Conservation (phyloP, 108 stramenopile genomes). For the Discostella stelligeroides region DNA sequence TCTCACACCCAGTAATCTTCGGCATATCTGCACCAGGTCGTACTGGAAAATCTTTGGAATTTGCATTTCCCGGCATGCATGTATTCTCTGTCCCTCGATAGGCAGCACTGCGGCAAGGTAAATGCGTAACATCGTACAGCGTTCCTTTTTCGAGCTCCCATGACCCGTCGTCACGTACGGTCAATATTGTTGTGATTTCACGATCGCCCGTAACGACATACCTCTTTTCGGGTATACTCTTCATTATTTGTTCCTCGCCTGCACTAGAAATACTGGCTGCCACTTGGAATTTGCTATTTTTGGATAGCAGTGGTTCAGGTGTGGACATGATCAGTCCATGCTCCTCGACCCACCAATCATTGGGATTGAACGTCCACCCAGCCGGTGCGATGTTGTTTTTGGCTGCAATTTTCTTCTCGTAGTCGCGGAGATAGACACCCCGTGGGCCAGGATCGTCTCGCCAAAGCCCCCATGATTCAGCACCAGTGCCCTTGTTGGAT, state of each 20-base stretch:
- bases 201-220: constrained; percentile 58
- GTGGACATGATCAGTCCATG: constrained; percentile 66
- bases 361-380: constrained; percentile 78
- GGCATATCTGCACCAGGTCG: constrained; percentile 61
- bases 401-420: constrained; percentile 45
- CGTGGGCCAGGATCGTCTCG: constrained; percentile 84
- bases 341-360: constrained; percentile 89
- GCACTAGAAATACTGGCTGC: no score
- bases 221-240: constrained; percentile 25
- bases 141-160: constrained; percentile 52
- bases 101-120: constrained; percentile 50
- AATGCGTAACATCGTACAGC: constrained; percentile 58
- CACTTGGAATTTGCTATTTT: constrained; percentile 52
- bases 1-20: constrained; percentile 35
- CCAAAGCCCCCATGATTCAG: constrained; percentile 81
- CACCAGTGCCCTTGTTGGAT: constrained; percentile 54
- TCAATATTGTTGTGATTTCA: constrained; percentile 42
- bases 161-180: constrained; percentile 42
- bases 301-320: constrained; percentile 47
- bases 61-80: constrained; percentile 43
- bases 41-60: constrained; percentile 50
- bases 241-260: no score
- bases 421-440: constrained; percentile 73
- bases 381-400: constrained; percentile 68
- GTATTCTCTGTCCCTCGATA: constrained; percentile 43